phyloP scores from a whole-genome alignment of 176 grass and related monocot genomes.

The Triticum monococcum region DNA sequence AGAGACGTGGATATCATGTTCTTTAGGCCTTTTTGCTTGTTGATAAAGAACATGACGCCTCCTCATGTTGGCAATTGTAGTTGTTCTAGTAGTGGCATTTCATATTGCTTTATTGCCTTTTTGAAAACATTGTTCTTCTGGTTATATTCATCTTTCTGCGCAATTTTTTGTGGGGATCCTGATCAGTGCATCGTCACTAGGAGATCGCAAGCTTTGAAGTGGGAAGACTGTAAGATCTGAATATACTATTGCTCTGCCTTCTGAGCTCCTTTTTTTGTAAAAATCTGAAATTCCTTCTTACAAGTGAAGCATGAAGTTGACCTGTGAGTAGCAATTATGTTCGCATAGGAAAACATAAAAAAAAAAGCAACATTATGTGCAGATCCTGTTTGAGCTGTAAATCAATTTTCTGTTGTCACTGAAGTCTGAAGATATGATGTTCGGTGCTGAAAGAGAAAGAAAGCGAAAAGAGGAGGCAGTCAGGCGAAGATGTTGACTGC shows the following conservation, averaged over 20 bases:
- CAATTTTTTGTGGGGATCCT: not conserved
- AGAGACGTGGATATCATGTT: constrained; percentile 17
- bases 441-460: not conserved
- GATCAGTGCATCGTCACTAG: not conserved
- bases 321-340: not conserved
- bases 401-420: not conserved
- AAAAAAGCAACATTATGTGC: not conserved
- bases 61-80: constrained; percentile 12
- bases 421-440: not conserved
- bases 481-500: too few species aligned
- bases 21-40: constrained; percentile 33
- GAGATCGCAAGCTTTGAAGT: not conserved
- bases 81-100: not conserved
- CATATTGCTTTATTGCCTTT: not conserved
- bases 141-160: constrained; percentile 9
- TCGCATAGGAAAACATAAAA: not conserved
- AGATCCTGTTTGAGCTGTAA: not conserved
- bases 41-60: constrained; percentile 14
- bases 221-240: not conserved
- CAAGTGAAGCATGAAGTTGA: not conserved
- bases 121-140: not conserved
- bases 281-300: not conserved
- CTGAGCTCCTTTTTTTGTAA: not conserved
- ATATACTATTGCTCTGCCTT: not conserved
- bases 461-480: not conserved